Evolutionary conservation across 768 basidiomycete genomes (phyloP).

Genomic region (Termitomyces eurrhizus): DNA sequence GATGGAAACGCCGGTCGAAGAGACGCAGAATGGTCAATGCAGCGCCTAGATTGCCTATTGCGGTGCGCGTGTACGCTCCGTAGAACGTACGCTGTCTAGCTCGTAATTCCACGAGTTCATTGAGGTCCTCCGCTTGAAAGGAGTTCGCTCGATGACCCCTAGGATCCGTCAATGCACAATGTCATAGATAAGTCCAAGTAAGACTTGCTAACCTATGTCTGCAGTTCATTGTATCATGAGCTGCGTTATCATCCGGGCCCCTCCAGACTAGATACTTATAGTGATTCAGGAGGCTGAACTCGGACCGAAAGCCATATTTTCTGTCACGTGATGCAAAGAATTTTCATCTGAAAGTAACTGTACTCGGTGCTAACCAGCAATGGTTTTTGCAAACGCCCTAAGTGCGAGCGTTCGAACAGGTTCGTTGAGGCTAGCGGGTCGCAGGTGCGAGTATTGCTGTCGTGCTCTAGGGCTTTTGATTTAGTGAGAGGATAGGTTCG

Average conservation of each 20-base stretch:
- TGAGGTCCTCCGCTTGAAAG: constrained; percentile 48
- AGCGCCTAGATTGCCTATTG: constrained; percentile 70
- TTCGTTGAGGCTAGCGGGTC: constrained; percentile 10
- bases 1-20: constrained; percentile 73
- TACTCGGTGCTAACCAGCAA: not conserved
- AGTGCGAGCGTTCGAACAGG: constrained; percentile 13
- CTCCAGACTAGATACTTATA: too few species aligned
- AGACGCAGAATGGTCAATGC: constrained; percentile 71
- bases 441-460: constrained; percentile 8
- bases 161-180: not conserved
- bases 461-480: not conserved
- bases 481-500: constrained; percentile 6
- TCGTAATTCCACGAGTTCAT: constrained; percentile 68
- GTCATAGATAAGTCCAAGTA: not conserved
- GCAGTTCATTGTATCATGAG: constrained; percentile 10
- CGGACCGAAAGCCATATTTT: not conserved
- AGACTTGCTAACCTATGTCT: constrained; percentile 9
- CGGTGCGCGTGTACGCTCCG: constrained; percentile 76
- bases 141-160: constrained; percentile 48
- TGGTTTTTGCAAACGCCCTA: constrained; percentile 17
- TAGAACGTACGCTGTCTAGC: constrained; percentile 82
- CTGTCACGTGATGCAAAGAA: constrained; percentile 10
- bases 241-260: not conserved
- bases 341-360: not conserved
- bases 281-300: too few species aligned